Percentiles rank a stretch among this genome's conserved stretches.
Conservation (phyloP, 768 basidiomycete genomes). For the Psilocybe azurescens region DNA sequence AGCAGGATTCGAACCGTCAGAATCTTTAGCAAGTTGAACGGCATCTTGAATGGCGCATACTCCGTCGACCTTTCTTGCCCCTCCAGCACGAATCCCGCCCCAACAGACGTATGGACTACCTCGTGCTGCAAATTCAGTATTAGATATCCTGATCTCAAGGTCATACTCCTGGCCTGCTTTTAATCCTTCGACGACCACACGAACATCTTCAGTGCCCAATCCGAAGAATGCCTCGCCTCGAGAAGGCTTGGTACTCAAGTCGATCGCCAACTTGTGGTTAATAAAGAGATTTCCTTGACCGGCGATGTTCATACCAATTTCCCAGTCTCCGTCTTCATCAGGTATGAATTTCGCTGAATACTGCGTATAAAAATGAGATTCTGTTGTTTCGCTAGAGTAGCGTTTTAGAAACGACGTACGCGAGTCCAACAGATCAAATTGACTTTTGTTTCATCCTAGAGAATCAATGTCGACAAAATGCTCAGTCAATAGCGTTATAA, state of each 20-base stretch:
- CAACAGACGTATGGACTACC: conserved; percentile 42
- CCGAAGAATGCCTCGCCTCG: conserved; percentile 48
- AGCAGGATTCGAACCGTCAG: conserved; percentile 38
- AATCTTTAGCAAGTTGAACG: conserved; percentile 39
- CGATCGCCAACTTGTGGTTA: conserved; percentile 49
- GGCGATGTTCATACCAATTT: conserved; percentile 50
- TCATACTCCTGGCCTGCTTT: conserved; percentile 47
- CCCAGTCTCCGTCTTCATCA: conserved; percentile 56
- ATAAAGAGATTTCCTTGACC: conserved; percentile 57
- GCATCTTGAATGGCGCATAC: conserved; percentile 48
- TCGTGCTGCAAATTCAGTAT: conserved; percentile 36
- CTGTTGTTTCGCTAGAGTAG: background rate
- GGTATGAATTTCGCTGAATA: conserved; percentile 51
- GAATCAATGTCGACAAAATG: background rate
- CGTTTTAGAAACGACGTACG: conserved; percentile 32
- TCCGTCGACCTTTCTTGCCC: conserved; percentile 34
- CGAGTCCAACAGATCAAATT: conserved; percentile 45
- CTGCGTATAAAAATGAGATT: conserved; percentile 24
- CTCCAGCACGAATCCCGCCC: conserved; percentile 46
- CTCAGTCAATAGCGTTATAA: background rate
- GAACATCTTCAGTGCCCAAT: conserved; percentile 45
- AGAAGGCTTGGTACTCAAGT: conserved; percentile 45
- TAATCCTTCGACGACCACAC: conserved; percentile 38
- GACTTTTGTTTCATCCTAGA: conserved; percentile 44
- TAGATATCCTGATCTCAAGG: conserved; percentile 43